Evolutionary conservation across 805 yeast species (phyloP).

Genomic region (Saturnispora hagleri): DNA sequence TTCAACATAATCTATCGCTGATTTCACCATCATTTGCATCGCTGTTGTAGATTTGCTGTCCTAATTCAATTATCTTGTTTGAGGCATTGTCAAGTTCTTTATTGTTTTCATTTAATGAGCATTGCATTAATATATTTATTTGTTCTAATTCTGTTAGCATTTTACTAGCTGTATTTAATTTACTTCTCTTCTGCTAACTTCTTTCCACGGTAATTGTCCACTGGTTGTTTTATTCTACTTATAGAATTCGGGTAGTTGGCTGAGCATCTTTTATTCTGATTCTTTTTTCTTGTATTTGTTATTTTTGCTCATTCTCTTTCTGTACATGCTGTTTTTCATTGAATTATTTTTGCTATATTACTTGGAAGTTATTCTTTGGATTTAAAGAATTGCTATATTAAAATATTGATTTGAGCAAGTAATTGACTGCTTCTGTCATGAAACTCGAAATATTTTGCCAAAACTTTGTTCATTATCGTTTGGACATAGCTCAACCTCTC

Average conservation of each 20-base stretch:
- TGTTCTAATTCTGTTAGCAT: background rate
- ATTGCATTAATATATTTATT: background rate
- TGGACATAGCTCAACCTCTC: no score
- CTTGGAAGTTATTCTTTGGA: background rate
- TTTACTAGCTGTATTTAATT: no score
- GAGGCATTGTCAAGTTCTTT: background rate
- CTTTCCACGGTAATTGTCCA: no score
- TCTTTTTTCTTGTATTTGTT: background rate
- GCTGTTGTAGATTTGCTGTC: background rate
- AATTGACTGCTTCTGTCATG: no score
- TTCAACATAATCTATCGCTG: background rate
- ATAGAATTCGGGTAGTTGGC: background rate
- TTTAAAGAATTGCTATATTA: background rate
- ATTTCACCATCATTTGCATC: background rate
- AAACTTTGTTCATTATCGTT: no score
- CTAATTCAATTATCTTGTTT: background rate
- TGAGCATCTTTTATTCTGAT: background rate
- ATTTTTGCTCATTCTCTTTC: constrained; percentile 13
- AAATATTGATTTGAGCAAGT: background rate
- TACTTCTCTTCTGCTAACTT: no score
- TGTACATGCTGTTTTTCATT: constrained; percentile 19
- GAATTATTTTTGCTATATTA: background rate
- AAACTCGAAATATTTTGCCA: no score
- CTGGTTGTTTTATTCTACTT: no score
- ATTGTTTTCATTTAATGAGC: background rate